These are phyloP conservation scores for Mortierella sp. DNA, from an alignment of 371 early-diverging fungal genomes.

Conservation along the genomic window DNA sequence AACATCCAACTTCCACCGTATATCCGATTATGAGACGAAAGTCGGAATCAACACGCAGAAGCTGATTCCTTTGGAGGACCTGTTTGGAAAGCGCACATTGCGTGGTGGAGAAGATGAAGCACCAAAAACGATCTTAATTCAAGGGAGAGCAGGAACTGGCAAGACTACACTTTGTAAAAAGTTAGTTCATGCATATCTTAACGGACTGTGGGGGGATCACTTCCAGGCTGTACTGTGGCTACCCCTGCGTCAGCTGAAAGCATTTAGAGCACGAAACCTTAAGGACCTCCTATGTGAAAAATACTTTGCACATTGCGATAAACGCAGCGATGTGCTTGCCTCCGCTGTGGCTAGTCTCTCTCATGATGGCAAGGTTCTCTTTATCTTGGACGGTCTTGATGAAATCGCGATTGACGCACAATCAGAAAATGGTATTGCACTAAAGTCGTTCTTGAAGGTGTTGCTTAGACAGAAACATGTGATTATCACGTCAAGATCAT, in stretches of 20 bases:
- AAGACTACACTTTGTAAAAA: slow-evolving; percentile 32
- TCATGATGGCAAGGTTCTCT: slow-evolving; percentile 19
- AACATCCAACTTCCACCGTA: slow-evolving; percentile 22
- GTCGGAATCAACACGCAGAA: slow-evolving; percentile 5
- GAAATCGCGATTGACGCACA: slow-evolving; percentile 17
- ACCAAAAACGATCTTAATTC: slow-evolving; percentile 24
- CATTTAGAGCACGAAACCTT: slow-evolving; percentile 10
- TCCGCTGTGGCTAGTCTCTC: background rate
- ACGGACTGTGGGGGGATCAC: slow-evolving; percentile 17
- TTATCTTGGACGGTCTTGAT: slow-evolving; percentile 31
- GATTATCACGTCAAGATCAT: slow-evolving; percentile 31
- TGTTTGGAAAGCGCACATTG: slow-evolving; percentile 26
- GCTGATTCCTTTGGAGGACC: slow-evolving; percentile 14
- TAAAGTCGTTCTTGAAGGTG: background rate
- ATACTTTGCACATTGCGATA: background rate
- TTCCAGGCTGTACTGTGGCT: slow-evolving; percentile 30
- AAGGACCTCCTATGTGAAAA: slow-evolving; percentile 13
- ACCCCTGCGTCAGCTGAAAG: slow-evolving; percentile 24
- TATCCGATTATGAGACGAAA: slow-evolving; percentile 2
- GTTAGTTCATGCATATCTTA: slow-evolving; percentile 13
- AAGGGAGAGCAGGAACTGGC: slow-evolving; percentile 1
- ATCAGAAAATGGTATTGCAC: background rate
- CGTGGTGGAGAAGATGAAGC: slow-evolving; percentile 14
- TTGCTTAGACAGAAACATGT: slow-evolving; percentile 14
- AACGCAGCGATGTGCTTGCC: background rate